Conservation (phyloP, 768 basidiomycete genomes). For the Dioszegia hungarica region DNA sequence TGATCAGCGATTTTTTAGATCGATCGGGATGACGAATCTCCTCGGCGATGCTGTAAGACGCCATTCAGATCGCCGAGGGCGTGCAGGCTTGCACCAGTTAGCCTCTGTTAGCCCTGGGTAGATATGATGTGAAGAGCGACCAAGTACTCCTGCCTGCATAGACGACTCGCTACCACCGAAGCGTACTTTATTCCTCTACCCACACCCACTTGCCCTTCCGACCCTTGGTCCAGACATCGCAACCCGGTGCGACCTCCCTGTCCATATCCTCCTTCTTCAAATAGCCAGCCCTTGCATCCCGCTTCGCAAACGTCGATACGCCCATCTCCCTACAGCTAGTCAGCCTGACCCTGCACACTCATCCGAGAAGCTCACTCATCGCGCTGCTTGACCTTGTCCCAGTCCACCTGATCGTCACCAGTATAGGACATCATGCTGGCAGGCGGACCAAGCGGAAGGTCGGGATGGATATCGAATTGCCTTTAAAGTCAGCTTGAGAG, state of each 20-base stretch:
- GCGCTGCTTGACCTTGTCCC: conserved; percentile 43
- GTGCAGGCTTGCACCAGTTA: too few relatives aligned
- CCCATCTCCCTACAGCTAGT: conserved; percentile 35
- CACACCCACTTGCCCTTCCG: conserved; percentile 7
- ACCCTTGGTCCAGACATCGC: conserved; percentile 46
- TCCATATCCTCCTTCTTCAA: conserved; percentile 51
- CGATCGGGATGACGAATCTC: too few relatives aligned
- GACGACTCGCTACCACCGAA: too few relatives aligned
- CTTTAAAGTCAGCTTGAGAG: conserved; percentile 7
- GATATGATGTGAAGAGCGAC: too few relatives aligned
- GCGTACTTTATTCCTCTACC: conserved; percentile 5
- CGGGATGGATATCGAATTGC: conserved; percentile 50
- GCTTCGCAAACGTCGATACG: conserved; percentile 49
- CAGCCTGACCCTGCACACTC: not conserved
- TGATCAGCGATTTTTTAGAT: too few relatives aligned
- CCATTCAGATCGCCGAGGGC: too few relatives aligned
- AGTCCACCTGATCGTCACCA: conserved; percentile 48
- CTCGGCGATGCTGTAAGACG: too few relatives aligned
- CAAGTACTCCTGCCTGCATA: too few relatives aligned
- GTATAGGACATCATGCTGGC: conserved; percentile 55
- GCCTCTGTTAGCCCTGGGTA: too few relatives aligned
- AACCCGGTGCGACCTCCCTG: conserved; percentile 28
- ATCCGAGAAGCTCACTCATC: conserved; percentile 39
- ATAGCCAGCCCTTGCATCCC: conserved; percentile 49
- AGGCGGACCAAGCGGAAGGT: conserved; percentile 54